Evolutionary conservation across 2,329 filamentous ascomycete species (phyloP), one percentile per base, ranked within the genome.

Genomic region (Onygenales sp.): DNA sequence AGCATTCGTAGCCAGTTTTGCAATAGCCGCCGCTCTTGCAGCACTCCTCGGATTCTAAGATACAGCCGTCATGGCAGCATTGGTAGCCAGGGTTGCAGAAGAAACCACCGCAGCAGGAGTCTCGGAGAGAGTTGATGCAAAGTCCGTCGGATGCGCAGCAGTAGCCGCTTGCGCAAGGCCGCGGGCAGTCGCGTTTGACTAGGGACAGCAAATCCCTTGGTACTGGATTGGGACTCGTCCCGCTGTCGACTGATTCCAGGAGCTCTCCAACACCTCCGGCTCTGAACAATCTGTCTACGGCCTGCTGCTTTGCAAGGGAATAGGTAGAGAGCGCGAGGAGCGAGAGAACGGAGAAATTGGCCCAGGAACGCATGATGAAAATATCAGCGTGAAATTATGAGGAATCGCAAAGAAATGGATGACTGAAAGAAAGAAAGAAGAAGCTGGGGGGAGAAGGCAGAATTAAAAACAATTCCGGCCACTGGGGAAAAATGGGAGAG

Each of bases 21-120:
- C 46, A 49, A 49, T 49, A 21, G 17, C 14, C 39, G 36, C 35
- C 46, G 10, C 35, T 49, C 10, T 33, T 33, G 35, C 46, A 49
- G 35, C 46, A 49, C 8, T 49, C 46, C 11, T 49, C 46, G 21
- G 38, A 39, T 2, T 39, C 35, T n/a, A 39, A 17, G 2, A 49
- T 49, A 17, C 46, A 49, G 14, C 46, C 46, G 36, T 49, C 10
- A 41, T 49, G 46, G 27, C 46, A 49, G n/a, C 46, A 49, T 49
- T 49, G 38, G 9, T 36, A 36, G 9, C 46, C 46, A 6, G 46
- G 46, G 2, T 36, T 17, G 21, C 46, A 49, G 39, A 39, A 17
- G 17, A 49, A 9, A 11, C 46, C 46, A n/a, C 46, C 11, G 5
- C 46, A 33, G 17, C 46, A 49, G 46, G 35, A 49, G 27, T 36